Percentiles rank a stretch among this genome's conserved stretches.
Conservation (phyloP, 2,329 filamentous ascomycete genomes). For the Colletotrichum sp. region DNA sequence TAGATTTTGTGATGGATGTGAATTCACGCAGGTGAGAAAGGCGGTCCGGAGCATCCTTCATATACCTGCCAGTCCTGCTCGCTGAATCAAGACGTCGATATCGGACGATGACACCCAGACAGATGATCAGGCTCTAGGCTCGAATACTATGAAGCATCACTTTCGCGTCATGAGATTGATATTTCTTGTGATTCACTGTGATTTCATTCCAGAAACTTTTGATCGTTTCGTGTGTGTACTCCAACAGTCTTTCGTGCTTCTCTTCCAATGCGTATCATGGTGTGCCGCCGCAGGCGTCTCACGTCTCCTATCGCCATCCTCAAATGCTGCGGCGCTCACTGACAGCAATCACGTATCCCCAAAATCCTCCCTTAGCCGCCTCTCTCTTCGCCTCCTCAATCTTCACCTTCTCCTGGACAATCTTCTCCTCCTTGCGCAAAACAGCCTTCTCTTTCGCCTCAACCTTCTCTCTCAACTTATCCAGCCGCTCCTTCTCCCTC, state of each 20-base stretch:
- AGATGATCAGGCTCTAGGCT: background rate
- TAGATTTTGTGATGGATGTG: background rate
- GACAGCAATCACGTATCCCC: background rate
- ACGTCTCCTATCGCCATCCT: background rate
- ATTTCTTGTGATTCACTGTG: background rate
- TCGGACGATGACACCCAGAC: background rate
- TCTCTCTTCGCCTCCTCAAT: background rate
- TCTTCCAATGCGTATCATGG: background rate
- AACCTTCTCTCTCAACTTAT: background rate
- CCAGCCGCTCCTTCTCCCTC: background rate
- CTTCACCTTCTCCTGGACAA: background rate
- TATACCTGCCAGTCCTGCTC: background rate
- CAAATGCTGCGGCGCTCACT: background rate
- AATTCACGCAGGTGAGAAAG: background rate
- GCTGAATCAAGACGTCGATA: background rate
- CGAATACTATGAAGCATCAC: background rate
- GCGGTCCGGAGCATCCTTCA: background rate
- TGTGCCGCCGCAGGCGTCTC: background rate
- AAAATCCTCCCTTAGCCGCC: background rate
- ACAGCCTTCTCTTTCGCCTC: background rate
- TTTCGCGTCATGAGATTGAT: background rate
- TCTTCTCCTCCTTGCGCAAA: background rate
- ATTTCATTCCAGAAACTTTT: fast-evolving
- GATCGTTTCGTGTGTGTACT: background rate
- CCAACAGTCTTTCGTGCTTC: background rate